A percentile compares a stretch with the other conserved stretches of the same genome.
These are phyloP conservation scores for Epichloe uncinata DNA, from an alignment of 2,329 filamentous ascomycete species.

Conservation along the genomic window DNA sequence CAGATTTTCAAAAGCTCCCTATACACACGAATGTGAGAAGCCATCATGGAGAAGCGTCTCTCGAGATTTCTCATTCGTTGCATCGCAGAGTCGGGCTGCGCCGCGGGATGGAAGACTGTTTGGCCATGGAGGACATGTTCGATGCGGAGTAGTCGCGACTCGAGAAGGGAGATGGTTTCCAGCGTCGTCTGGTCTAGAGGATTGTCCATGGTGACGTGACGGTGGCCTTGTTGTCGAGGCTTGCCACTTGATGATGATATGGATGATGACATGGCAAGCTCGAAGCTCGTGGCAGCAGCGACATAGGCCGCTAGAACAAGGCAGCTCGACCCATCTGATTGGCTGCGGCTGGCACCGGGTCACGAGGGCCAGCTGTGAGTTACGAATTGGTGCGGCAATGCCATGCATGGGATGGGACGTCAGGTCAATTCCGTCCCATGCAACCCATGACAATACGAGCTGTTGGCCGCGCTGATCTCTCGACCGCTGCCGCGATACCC, in stretches of 20 bases:
- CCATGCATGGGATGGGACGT: too few relatives aligned
- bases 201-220: constrained; percentile 15
- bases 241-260: not conserved
- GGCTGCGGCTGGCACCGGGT: not conserved
- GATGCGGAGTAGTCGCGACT: constrained; percentile 44
- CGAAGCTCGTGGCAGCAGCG: too few relatives aligned
- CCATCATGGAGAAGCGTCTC: constrained; percentile 35
- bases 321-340: not conserved
- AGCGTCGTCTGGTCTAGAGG: constrained; percentile 39
- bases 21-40: constrained; percentile 41
- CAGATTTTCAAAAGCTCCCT: constrained; percentile 47
- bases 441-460: not conserved
- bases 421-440: not conserved
- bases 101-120: constrained; percentile 16
- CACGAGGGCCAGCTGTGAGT: not conserved
- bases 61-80: constrained; percentile 38
- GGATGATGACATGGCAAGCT: too few relatives aligned
- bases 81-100: constrained; percentile 27
- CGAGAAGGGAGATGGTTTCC: constrained; percentile 41
- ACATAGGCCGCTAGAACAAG: not conserved
- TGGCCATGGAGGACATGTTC: constrained; percentile 46
- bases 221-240: not conserved
- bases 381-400: not conserved
- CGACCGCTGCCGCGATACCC: not conserved
- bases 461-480: not conserved